Evolutionary conservation across 345 rosid species (phyloP).

Genomic region (Lepidium aucheri): DNA sequence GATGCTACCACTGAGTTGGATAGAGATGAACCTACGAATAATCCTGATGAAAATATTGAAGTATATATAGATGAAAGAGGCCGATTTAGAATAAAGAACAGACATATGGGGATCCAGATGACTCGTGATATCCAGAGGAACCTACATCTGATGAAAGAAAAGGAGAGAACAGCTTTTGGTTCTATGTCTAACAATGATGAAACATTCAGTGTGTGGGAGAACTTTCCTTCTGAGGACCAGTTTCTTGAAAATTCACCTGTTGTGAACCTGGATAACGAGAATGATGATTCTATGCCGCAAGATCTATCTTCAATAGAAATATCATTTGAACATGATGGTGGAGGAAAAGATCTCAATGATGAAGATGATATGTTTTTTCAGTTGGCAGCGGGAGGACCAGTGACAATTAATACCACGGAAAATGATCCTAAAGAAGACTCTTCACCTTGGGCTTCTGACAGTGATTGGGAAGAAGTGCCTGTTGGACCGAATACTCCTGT

Average conservation of each 20-base stretch:
- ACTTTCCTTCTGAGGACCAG: conserved; percentile 29
- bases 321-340: conserved; percentile 64
- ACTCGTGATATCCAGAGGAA: conserved; percentile 95
- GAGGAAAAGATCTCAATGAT: conserved; percentile 32
- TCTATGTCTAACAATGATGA: conserved; percentile 24
- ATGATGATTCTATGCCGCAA: conserved; percentile 22
- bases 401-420: conserved; percentile 32
- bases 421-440: conserved; percentile 29
- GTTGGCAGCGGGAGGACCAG: conserved; percentile 56
- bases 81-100: conserved; percentile 50
- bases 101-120: conserved; percentile 94
- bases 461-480: conserved; percentile 63
- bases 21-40: conserved; percentile 29
- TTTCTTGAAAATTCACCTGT: conserved; percentile 28
- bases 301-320: conserved; percentile 45
- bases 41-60: conserved; percentile 56
- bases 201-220: conserved; percentile 15
- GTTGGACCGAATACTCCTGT: conserved; percentile 22
- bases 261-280: conserved; percentile 29
- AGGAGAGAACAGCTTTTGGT: conserved; percentile 32
- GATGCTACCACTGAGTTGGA: conserved; percentile 28
- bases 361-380: conserved; percentile 67
- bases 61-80: conserved; percentile 87
- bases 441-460: conserved; percentile 48
- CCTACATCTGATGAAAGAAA: conserved; percentile 84